Evolutionary conservation across 2,329 filamentous ascomycete species (phyloP), one percentile per base, ranked within the genome.

Genomic region (Fusarium sp.): DNA sequence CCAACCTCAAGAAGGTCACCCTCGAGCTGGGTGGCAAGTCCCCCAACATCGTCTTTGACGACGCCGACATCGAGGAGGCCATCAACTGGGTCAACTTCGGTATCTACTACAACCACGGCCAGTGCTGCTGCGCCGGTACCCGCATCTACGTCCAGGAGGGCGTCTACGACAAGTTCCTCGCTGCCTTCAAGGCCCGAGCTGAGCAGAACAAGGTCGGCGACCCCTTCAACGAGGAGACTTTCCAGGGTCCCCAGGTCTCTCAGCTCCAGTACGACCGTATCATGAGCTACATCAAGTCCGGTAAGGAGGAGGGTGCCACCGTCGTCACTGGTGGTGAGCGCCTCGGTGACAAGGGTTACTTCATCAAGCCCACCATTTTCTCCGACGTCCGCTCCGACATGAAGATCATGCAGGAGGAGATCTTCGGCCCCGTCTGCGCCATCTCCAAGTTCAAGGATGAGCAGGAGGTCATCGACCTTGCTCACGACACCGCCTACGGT

Each of bases 341-440:
- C 74, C 91, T 91, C 82, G 93, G 93, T 66, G 79, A 86, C 78
- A 91, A 94, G 87, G 93, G 93, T 68, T 97, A 93, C 89, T 97
- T 95, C 86, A 95, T 97, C 82, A 86, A 95, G 86, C 94, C 94
- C 41, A 97, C 94, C 77, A 94, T 97, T 85, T 97, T 97, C 87
- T 90, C 89, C 81, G 90, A 94, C 78, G 94, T 96, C 73, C 89
- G 85, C 52, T 83, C 90, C 73, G 89, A 95, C 81, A 97, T 96
- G 93, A 95, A 93, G 89, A 96, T 97, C 78, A 91, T 94, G 84
- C 89, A 94, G 82, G 93, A 97, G 84, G 94, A 97, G 85, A 96
- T 97, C 80, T 97, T 97, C 80, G 94, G 94, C 71, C 94, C 94
- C 63, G 94, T 97, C 70, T 93, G 90, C 84, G 88, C 92, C 76